Base-by-base conservation (phyloP, 768 basidiomycete genomes). In the Pholiota conissans region DNA sequence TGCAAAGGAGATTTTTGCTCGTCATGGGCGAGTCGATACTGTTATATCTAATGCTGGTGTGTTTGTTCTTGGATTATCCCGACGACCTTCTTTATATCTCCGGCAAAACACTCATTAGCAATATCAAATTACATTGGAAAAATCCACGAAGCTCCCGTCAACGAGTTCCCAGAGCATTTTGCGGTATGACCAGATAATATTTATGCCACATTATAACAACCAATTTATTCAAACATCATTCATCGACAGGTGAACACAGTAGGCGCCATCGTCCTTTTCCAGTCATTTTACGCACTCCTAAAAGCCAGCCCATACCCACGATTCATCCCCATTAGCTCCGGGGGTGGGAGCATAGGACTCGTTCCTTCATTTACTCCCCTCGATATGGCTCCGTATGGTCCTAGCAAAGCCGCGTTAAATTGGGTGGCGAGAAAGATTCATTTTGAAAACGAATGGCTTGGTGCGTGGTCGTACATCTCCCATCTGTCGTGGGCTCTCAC, bases 381-480 rank as follows among this genome's bases (percentile, higher is more conserved):
- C 14, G 49, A 39, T 20, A 52, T 37, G n/a, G 29, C 39, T 7
- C 20, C 20, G 3, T 57, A 57, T 30, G 49, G 48, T 1, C 16
- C 49, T 11, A 45, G 35, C 40, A 57, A 57, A n/a, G 56, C 56
- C 10, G 35, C 56, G 18, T 16, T 57, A 16, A 57, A 57, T 20
- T 57, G 42, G 20, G n/a, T 57, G 1, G 8, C 56, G 6, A n/a
- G 56, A 16, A 57, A 52, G 40, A 57, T 57, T 1, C 56, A 57
- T 24, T 57, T 57, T 29, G 56, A 57, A 20, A 57, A 57, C 34
- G 49, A 51, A n/a, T 57, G 56, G 56, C 37, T 57, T 5, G 20
- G 56, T 57, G 20, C 11, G 56, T 30, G 1, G 5, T 32, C 29
- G 3, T 8, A 20, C 13, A 5, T 5, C 10, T 9, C 18, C n/a